Base-by-base conservation (phyloP, 1,139 yeast species). In the Blastobotrys indianensis region DNA sequence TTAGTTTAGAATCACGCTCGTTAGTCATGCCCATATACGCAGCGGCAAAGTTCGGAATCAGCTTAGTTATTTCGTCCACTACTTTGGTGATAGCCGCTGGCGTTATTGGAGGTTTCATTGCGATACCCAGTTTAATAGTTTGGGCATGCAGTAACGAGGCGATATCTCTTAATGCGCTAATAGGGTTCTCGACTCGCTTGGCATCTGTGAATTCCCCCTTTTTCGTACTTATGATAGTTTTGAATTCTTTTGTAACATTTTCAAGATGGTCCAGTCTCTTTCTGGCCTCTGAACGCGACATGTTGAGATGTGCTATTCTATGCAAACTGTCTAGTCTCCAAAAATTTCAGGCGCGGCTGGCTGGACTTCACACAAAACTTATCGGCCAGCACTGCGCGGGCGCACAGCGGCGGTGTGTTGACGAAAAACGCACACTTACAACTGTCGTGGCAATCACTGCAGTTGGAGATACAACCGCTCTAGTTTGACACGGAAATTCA, bases 71-170 rank as follows among this genome's bases (percentile, higher is more conserved):
- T 36, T 76, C 76, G 49, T 72, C 75, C 9, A 81, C 54, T 32
- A 84, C 80, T 28, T 66, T 68, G 52, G 65, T 72, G 1, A 84
- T 82, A 0, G 86, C 78, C 12, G 65, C 70, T 40, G 66, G 57
- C 53, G 74, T 52, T 51, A 70, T 74, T 5, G 79, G 79, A 1
- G 88, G 85, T 55, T 80, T 78, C 64, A 80, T 82, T 1, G 86
- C 76, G 35, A 86, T 78, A 4, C 94, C 95, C 2, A 84, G 70
- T 62, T 85, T 85, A 2, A 95, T 85, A 1, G 83, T 72, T 61
- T 85, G 90, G 1, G 95, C 92, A 62, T 74, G 79, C n/a, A 82
- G 69, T 38, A 86, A 67, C 48, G 75, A 70, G 31, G 78, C 63
- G 11, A 83, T 62, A 59, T 85, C 86, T 9, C 60, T 62, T 25